These are phyloP conservation scores for Myriosclerotinia curreyana DNA, from an alignment of 2,329 filamentous ascomycete genomes.

Conservation along the genomic window DNA sequence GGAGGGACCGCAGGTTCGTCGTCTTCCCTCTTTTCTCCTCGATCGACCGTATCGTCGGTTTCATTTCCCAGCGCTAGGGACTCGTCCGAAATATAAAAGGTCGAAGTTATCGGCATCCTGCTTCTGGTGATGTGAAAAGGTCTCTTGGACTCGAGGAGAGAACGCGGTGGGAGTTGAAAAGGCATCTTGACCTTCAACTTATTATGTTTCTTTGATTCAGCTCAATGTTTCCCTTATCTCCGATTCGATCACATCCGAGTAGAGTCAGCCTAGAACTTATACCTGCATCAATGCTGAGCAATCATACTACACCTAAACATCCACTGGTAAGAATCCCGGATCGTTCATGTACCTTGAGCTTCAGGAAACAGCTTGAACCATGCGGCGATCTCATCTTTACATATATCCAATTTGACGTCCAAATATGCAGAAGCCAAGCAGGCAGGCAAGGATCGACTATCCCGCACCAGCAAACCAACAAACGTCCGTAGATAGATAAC, in stretches of 20 bases:
- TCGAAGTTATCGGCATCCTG: constrained; percentile 15
- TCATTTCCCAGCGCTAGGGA: constrained; percentile 2
- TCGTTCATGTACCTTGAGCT: constrained; percentile 1
- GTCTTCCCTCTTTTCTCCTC: not conserved
- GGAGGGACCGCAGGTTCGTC: not conserved
- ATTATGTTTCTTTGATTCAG: constrained; percentile 1
- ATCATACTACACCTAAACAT: not conserved
- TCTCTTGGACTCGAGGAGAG: constrained; percentile 7
- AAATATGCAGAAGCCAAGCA: not conserved
- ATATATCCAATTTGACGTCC: constrained; percentile 5
- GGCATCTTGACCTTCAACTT: constrained; percentile 12
- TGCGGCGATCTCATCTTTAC: constrained; percentile 19
- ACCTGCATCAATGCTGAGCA: not conserved
- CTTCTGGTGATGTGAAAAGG: constrained; percentile 9
- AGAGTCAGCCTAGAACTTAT: not conserved
- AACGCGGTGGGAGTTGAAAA: constrained; percentile 12
- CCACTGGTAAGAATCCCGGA: not conserved
- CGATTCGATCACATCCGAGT: constrained; percentile 11
- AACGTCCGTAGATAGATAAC: not conserved
- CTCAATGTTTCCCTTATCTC: not conserved
- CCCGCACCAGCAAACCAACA: not conserved
- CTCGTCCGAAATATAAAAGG: constrained; percentile 20
- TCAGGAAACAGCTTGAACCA: constrained; percentile 9
- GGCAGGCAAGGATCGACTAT: not conserved
- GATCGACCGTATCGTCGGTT: constrained; percentile 1